Percentiles rank a stretch among this genome's conserved stretches.
Conservation (phyloP, 106 monocot genomes). For the Apostasia ramifera region DNA sequence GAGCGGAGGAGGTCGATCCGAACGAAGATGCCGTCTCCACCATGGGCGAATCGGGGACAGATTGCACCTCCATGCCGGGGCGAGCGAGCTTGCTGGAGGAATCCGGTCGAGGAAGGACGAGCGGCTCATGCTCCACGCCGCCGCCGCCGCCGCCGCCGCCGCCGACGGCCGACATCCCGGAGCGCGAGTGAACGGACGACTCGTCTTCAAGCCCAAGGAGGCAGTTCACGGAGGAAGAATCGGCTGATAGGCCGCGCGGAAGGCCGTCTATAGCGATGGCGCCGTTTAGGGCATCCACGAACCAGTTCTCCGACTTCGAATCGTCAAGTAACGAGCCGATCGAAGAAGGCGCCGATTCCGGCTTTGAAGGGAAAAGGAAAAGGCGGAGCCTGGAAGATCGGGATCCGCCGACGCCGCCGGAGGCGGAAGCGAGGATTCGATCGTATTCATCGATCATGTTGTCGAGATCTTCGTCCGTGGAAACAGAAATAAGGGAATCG, state of each 20-base stretch:
- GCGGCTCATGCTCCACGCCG: conserved; percentile 6
- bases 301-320: conserved; percentile 90
- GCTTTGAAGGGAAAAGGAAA: conserved; percentile 67
- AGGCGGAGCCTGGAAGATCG: conserved; percentile 52
- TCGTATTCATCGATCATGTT: conserved; percentile 99
- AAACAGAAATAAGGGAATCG: conserved; percentile 87
- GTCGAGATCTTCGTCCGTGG: conserved; percentile 94
- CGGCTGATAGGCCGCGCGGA: conserved; percentile 36
- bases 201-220: conserved; percentile 86
- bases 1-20: conserved; percentile 67
- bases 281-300: conserved; percentile 89
- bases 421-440: conserved; percentile 29
- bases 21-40: conserved; percentile 71
- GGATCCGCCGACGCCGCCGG: conserved; percentile 2
- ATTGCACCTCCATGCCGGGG: conserved; percentile 46
- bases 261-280: conserved; percentile 44
- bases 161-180: neutral
- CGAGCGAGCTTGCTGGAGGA: conserved; percentile 31
- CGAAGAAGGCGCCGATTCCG: conserved; percentile 56
- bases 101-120: conserved; percentile 29
- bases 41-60: conserved; percentile 73
- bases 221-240: conserved; percentile 70
- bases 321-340: conserved; percentile 75
- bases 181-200: conserved; percentile 25
- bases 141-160: neutral